Base-by-base conservation (phyloP, 371 early-diverging fungal genomes). In the Phascolomyces articulosus region DNA sequence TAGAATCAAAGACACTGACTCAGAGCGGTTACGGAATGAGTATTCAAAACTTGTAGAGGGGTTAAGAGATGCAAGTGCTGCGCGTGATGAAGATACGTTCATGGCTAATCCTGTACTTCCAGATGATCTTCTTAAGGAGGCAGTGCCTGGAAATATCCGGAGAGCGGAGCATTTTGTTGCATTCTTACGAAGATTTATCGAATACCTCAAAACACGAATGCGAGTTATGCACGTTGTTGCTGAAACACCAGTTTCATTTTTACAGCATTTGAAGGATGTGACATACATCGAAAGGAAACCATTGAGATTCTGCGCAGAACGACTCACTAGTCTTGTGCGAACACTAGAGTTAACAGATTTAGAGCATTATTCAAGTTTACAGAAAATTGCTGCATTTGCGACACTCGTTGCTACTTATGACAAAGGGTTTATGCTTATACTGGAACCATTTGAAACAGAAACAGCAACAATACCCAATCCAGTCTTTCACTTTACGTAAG, bases 381-480 rank as follows among this genome's bases (percentile, higher is more conserved):
- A 92, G 57, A 89, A 84, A 64, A 94, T 99, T 1, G 98, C 99
- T 0, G 86, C 89, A 0, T 96, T 99, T 86, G 99, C 98, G 2
- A 99, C 99, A 0, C 77, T 99, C 15, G 92, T 96, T 24, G 85
- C 97, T 1, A 98, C 98, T 3, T 99, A 99, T 72, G 94, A 95
- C 67, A 94, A 96, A 74, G 92, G 98, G 1, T 99, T 99, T 62
- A 78, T 95, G 73, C 80, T 99, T 26, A 95, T 99, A 61, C 87
- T 99, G 40, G 99, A 99, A 78, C 99, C 99, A 10, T 98, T 92
- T 80, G 99, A 99, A 73, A 91, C 91, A 26, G 96, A 97, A 65
- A 85, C 86, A 28, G 90, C 95, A 20, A 93, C 92, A 0, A 88
- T 97, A 1, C 96, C 97, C n/a, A 99, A 99, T 69, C 98, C 98